Evolutionary conservation across 2,329 filamentous ascomycete genomes (phyloP), one percentile per base, ranked within the genome.

Genomic region (Verticillium klebahnii): DNA sequence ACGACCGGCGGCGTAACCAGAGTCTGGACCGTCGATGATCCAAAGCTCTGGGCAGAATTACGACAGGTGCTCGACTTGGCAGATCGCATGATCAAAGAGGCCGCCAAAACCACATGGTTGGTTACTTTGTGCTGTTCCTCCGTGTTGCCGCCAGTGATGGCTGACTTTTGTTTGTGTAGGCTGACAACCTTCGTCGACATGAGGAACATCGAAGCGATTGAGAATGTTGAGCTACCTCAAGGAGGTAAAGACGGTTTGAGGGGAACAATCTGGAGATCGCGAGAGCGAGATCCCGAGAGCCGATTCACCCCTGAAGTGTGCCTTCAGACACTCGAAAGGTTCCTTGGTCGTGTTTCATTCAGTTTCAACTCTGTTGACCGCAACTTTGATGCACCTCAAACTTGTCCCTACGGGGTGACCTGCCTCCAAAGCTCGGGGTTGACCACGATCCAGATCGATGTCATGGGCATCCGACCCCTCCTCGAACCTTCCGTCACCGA

Each of bases 31-130:
- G 61, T 60, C 3, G 57, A 65, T 6, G 61, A 67, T 29, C 59
- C 39, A 0, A 7, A 5, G 0, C 34, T 67, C 2, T 67, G 66
- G 66, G 14, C 9, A 8, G 55, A 60, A 34, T 31, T 67, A 4
- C n/a, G 56, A 5, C 52, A 62, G 25, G 54, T 36, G 7, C 60
- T 67, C 5, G 65, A 67, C 37, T 12, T 67, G 17, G 60, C 62
- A 2, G 59, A 66, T 15, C 57, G 63, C 8, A 62, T 67, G 2
- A 32, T 67, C 6, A 50, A 60, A 5, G 19, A 23, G 5, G 55
- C 60, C 3, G 36, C 56, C 5, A 23, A 60, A 0, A 60, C 52
- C 4, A 34, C 36, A 4, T 67, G 65, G 65, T 67, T 60, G 5
- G 23, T 14, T 29, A 7, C 23, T 1, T 9, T 9, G 2, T 11